Percentiles rank a stretch among this genome's conserved stretches.
These are phyloP conservation scores for Neobulgaria alba DNA, from an alignment of 2,329 filamentous ascomycete species.

Conservation along the genomic window DNA sequence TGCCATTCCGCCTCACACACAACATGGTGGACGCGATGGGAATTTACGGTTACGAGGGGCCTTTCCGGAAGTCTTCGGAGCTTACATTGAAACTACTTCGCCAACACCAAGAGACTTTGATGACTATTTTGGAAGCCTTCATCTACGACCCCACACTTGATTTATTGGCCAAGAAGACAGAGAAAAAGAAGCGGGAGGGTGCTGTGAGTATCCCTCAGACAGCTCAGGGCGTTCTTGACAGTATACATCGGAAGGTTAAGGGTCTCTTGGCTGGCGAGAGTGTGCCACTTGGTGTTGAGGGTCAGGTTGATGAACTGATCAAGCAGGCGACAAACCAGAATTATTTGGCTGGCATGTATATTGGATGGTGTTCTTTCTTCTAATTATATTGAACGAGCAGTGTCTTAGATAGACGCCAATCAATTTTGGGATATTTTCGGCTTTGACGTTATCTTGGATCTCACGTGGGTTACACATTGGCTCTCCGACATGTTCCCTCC, in stretches of 20 bases:
- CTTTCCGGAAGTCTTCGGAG: conserved; percentile 85
- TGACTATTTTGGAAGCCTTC: conserved; percentile 96
- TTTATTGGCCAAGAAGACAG: conserved; percentile 65
- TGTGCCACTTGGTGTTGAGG: conserved; percentile 88
- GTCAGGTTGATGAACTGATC: conserved; percentile 94
- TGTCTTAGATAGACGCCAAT: too few species aligned
- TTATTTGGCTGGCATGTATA: conserved; percentile 90
- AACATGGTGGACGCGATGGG: conserved; percentile 99
- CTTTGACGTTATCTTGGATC: too few species aligned
- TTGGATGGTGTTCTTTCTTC: conserved; percentile 78
- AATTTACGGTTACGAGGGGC: conserved; percentile 85
- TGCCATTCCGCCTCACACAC: conserved; percentile 94
- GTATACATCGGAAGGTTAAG: conserved; percentile 76
- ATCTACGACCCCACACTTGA: conserved; percentile 95
- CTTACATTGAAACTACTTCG: conserved; percentile 76
- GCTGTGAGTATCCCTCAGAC: conserved; percentile 48
- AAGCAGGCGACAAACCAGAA: conserved; percentile 71
- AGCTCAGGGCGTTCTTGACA: conserved; percentile 76
- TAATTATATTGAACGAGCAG: conserved; percentile 30
- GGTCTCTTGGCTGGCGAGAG: conserved; percentile 79
- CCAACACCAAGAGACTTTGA: conserved; percentile 89
- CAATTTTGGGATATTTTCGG: too few species aligned
- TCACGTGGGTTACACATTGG: too few species aligned
- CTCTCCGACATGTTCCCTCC: too few species aligned
- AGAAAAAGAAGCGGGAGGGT: conserved; percentile 35